phyloP scores from a whole-genome alignment of 2,329 filamentous ascomycete species.

The Nannizziopsis barbatae region DNA sequence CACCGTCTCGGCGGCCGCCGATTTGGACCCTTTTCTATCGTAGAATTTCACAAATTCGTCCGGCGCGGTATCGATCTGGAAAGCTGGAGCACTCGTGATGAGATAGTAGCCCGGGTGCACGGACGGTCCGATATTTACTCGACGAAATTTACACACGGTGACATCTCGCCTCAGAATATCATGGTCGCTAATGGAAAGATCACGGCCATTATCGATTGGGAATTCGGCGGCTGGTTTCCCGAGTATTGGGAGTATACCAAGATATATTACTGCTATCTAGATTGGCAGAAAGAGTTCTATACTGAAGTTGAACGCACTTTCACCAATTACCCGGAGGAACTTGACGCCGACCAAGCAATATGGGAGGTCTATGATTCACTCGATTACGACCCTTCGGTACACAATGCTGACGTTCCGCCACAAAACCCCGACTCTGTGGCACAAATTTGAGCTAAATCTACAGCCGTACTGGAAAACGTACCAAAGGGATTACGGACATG shows the following conservation, averaged over 20 bases:
- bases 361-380: conserved; percentile 1
- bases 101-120: conserved; percentile 3
- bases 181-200: conserved; percentile 20
- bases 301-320: neutral
- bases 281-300: conserved; percentile 6
- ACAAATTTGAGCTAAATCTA: too few species aligned
- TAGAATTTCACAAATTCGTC: conserved; percentile 2
- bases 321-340: conserved; percentile 2
- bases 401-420: too few species aligned
- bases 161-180: conserved; percentile 28
- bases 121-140: conserved; percentile 1
- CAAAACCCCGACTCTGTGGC: too few species aligned
- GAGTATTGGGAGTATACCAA: conserved; percentile 10
- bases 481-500: too few species aligned
- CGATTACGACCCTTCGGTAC: neutral
- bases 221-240: conserved; percentile 6
- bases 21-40: conserved; percentile 3
- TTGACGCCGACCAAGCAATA: conserved; percentile 4
- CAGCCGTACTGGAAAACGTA: too few species aligned
- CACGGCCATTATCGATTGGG: conserved; percentile 13
- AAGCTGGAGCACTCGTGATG: neutral
- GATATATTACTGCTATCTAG: conserved; percentile 3
- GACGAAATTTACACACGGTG: conserved; percentile 24
- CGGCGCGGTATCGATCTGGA: conserved; percentile 3
- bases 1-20: conserved; percentile 1